A percentile compares a stretch with the other conserved stretches of the same genome.
Evolutionary conservation across 805 yeast species (phyloP).

Genomic region (Ogataea haglerorum): DNA sequence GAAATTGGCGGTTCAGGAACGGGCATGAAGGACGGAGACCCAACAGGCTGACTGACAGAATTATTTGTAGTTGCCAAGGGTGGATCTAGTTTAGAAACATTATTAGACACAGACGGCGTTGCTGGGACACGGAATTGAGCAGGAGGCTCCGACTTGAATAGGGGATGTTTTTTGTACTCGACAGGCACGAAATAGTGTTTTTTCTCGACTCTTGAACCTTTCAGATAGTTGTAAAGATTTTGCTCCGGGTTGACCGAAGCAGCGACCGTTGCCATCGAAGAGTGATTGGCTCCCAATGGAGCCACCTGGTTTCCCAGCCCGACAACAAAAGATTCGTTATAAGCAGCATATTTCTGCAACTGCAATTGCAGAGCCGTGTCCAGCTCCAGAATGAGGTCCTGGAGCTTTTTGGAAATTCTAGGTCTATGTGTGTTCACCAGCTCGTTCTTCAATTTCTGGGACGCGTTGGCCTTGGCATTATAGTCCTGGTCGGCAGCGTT

Average conservation of each 20-base stretch:
- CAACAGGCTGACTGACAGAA: background rate
- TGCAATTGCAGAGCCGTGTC: conserved; percentile 90
- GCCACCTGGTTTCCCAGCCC: conserved; percentile 80
- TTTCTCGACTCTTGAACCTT: conserved; percentile 32
- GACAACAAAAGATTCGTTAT: conserved; percentile 77
- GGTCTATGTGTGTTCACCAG: conserved; percentile 76
- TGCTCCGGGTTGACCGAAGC: conserved; percentile 76
- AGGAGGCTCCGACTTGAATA: conserved; percentile 34
- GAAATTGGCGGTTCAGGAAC: background rate
- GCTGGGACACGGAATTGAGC: conserved; percentile 4
- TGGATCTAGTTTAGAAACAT: background rate
- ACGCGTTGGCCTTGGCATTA: conserved; percentile 67
- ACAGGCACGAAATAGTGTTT: conserved; percentile 53
- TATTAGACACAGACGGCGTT: background rate
- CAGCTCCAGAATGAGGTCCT: conserved; percentile 75
- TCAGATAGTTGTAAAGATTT: conserved; percentile 69
- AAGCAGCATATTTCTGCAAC: conserved; percentile 82
- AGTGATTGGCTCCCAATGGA: conserved; percentile 53
- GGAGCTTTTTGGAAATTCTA: conserved; percentile 62
- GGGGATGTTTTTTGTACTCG: conserved; percentile 68
- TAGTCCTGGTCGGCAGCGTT: conserved; percentile 85
- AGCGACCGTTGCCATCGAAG: conserved; percentile 74
- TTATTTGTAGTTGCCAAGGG: background rate
- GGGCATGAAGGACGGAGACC: background rate
- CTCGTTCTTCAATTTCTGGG: conserved; percentile 71